Conservation (phyloP, 2,329 filamentous ascomycete genomes). For the Hymenoscyphus infarciens region DNA sequence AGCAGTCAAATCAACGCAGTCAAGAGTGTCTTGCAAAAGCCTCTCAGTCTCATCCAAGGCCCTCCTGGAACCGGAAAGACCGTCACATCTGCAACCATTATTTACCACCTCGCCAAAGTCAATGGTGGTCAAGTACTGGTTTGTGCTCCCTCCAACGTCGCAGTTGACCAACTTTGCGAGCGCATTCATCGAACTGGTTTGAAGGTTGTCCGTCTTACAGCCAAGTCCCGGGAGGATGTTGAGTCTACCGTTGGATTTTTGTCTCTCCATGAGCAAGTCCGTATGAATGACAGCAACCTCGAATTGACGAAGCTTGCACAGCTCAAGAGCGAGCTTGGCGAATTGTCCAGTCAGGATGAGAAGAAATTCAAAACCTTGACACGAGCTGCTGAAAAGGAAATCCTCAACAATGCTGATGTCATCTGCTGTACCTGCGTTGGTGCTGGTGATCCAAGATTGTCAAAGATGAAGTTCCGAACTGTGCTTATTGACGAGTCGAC, state of each 20-base stretch:
- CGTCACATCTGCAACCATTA: conserved; percentile 96
- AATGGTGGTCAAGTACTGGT: conserved; percentile 93
- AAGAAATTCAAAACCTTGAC: conserved; percentile 98
- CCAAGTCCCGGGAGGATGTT: conserved; percentile 97
- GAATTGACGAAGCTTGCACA: conserved; percentile 90
- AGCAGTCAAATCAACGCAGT: conserved; percentile 94
- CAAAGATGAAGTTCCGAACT: conserved; percentile 97
- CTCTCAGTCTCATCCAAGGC: conserved; percentile 92
- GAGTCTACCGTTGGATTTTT: conserved; percentile 97
- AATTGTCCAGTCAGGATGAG: conserved; percentile 91
- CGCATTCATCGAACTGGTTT: conserved; percentile 91
- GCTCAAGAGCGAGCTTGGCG: conserved; percentile 86
- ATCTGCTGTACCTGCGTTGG: conserved; percentile 99
- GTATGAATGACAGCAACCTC: conserved; percentile 93
- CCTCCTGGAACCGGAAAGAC: conserved; percentile 98
- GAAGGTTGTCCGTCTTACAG: conserved; percentile 96
- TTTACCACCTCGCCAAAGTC: conserved; percentile 94
- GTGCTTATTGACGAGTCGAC: conserved; percentile 98
- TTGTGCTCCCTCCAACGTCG: conserved; percentile 96
- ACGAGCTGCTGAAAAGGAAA: conserved; percentile 89
- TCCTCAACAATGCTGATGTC: conserved; percentile 90
- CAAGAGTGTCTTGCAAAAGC: conserved; percentile 89
- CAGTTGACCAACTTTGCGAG: conserved; percentile 96
- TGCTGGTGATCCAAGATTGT: conserved; percentile 88
- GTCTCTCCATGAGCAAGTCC: conserved; percentile 93